phyloP scores from a whole-genome alignment of 2,329 filamentous ascomycete species.

The Mycosphaerella sp. region DNA sequence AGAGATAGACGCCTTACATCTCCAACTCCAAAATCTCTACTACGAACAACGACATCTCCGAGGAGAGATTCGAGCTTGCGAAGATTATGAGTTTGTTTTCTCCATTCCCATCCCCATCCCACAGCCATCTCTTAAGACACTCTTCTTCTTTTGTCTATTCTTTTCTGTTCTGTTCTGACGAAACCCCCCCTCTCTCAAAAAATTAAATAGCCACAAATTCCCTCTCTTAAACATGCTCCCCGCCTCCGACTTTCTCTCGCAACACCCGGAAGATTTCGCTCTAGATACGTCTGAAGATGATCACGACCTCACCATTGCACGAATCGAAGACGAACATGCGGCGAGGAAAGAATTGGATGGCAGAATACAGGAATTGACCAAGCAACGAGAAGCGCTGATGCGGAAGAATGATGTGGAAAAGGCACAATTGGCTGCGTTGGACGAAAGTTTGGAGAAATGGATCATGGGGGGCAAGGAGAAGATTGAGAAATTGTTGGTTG shows the following conservation, averaged over 20 bases:
- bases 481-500: conserved; percentile 28
- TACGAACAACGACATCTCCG: conserved; percentile 91
- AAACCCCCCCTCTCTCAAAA: no score
- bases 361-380: conserved; percentile 58
- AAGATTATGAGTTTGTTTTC: conserved; percentile 68
- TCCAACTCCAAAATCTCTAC: conserved; percentile 91
- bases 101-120: background rate
- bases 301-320: conserved; percentile 76
- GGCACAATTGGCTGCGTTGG: conserved; percentile 83
- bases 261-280: conserved; percentile 67
- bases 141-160: no score
- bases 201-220: conserved; percentile 36
- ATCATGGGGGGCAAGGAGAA: conserved; percentile 22
- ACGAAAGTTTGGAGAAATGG: conserved; percentile 70
- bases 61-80: conserved; percentile 83
- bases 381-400: conserved; percentile 62
- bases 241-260: conserved; percentile 69
- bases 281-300: conserved; percentile 49
- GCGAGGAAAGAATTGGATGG: conserved; percentile 82
- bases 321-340: conserved; percentile 82
- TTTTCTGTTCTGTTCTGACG: no score
- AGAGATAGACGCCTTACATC: conserved; percentile 83
- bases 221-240: conserved; percentile 78
- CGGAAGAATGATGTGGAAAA: conserved; percentile 85
- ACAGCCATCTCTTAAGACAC: no score